Conservation (phyloP, 2,329 filamentous ascomycete species). For the Teratosphaeria gauchensis region DNA sequence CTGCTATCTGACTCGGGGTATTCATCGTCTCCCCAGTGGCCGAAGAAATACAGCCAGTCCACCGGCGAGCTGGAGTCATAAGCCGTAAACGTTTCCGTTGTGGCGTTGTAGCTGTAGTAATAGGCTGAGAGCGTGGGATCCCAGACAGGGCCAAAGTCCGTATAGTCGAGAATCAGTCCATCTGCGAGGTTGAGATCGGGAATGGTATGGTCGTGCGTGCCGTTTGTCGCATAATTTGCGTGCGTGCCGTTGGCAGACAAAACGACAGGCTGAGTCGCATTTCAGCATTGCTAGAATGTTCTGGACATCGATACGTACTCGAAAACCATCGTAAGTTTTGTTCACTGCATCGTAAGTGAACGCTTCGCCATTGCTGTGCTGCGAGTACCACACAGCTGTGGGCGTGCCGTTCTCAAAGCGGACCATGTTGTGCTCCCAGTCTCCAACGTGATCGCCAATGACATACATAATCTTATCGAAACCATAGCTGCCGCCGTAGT, state of each 20-base stretch:
- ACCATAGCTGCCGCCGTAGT: slow-evolving; percentile 38
- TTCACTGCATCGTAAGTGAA: slow-evolving; percentile 49
- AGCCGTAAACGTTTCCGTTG: slow-evolving; percentile 34
- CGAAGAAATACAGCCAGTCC: slow-evolving; percentile 47
- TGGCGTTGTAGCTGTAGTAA: slow-evolving; percentile 44
- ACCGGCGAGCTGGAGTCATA: slow-evolving; percentile 41
- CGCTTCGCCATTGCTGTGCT: slow-evolving; percentile 54
- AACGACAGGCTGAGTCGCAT: slow-evolving; percentile 35
- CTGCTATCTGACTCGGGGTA: slow-evolving; percentile 44
- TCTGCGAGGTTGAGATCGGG: slow-evolving; percentile 32
- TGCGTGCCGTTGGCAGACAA: slow-evolving; percentile 54
- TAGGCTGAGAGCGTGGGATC: slow-evolving; percentile 50
- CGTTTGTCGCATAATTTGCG: slow-evolving; percentile 53
- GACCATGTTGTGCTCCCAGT: slow-evolving; percentile 57
- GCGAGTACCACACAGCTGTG: slow-evolving; percentile 51
- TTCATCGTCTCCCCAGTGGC: slow-evolving; percentile 54
- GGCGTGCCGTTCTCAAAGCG: slow-evolving; percentile 51
- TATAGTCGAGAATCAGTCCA: slow-evolving; percentile 31
- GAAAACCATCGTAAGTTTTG: slow-evolving; percentile 36
- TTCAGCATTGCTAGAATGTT: neutral
- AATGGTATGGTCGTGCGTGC: slow-evolving; percentile 54
- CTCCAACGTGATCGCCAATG: slow-evolving; percentile 49
- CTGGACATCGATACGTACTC: slow-evolving; percentile 19
- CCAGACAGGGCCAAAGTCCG: slow-evolving; percentile 48
- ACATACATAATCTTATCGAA: slow-evolving; percentile 10